phyloP scores from a whole-genome alignment of 2,329 filamentous ascomycete species.

The Botrytis elliptica region DNA sequence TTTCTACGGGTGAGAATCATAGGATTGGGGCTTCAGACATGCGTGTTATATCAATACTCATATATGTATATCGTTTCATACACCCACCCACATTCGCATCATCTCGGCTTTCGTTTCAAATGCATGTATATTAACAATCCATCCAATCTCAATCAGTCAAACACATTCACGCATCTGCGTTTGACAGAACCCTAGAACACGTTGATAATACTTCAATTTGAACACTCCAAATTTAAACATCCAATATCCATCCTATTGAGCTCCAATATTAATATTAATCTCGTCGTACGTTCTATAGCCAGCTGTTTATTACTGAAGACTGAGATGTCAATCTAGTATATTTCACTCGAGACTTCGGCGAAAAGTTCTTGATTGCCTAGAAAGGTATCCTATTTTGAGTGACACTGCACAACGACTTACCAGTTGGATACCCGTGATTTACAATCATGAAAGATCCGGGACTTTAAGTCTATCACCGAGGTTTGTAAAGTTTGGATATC shows the following conservation, averaged over 20 bases:
- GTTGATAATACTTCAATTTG: neutral
- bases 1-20: neutral
- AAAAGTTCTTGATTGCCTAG: neutral
- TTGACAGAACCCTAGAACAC: neutral
- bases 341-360: neutral
- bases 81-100: neutral
- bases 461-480: neutral
- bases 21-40: neutral
- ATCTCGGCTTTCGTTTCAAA: neutral
- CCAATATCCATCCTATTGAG: neutral
- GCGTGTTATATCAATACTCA: neutral
- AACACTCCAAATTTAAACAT: neutral
- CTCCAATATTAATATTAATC: neutral
- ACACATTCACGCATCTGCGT: neutral
- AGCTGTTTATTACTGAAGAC: neutral
- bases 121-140: neutral
- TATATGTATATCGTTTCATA: neutral
- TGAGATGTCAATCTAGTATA: rapidly evolving
- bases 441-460: neutral
- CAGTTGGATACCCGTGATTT: neutral
- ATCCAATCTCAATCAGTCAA: neutral
- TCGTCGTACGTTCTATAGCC: neutral
- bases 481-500: neutral
- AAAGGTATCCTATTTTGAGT: neutral
- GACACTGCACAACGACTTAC: neutral